These are phyloP conservation scores for Postia placenta DNA, from an alignment of 768 basidiomycete genomes.

Conservation along the genomic window DNA sequence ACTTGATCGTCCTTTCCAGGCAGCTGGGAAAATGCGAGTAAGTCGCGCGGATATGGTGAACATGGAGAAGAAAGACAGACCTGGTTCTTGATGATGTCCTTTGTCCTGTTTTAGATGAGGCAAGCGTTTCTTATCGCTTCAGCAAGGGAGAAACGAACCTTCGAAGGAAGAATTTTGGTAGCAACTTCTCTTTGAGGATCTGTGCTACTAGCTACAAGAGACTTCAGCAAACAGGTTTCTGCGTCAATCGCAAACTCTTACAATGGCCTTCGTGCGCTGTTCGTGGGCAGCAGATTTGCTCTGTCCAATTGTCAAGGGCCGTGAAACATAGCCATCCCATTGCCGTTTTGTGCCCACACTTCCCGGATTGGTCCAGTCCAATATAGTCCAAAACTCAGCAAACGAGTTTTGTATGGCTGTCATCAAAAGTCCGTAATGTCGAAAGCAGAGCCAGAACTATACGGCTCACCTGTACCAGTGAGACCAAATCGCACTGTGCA, in stretches of 20 bases:
- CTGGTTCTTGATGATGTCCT: conserved; percentile 68
- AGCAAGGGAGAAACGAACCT: conserved; percentile 37
- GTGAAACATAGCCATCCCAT: conserved; percentile 70
- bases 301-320: conserved; percentile 65
- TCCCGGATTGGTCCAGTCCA: conserved; percentile 90
- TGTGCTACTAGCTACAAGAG: conserved; percentile 49
- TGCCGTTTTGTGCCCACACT: conserved; percentile 64
- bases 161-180: conserved; percentile 82
- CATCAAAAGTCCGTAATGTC: neutral
- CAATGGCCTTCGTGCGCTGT: conserved; percentile 48
- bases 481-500: conserved; percentile 74
- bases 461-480: conserved; percentile 56
- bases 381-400: conserved; percentile 85
- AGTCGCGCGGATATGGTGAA: neutral
- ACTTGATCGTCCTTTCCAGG: conserved; percentile 88
- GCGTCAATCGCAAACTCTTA: conserved; percentile 20
- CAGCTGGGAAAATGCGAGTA: conserved; percentile 40
- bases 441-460: conserved; percentile 8
- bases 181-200: conserved; percentile 55
- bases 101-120: conserved; percentile 43
- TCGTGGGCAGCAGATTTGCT: conserved; percentile 58
- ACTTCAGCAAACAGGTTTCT: neutral
- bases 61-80: conserved; percentile 23
- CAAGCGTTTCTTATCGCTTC: too few species aligned
- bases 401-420: conserved; percentile 83